Evolutionary conservation across 1,284 basidiomycete genomes (phyloP).

Genomic region (Trichosporon sp.): DNA sequence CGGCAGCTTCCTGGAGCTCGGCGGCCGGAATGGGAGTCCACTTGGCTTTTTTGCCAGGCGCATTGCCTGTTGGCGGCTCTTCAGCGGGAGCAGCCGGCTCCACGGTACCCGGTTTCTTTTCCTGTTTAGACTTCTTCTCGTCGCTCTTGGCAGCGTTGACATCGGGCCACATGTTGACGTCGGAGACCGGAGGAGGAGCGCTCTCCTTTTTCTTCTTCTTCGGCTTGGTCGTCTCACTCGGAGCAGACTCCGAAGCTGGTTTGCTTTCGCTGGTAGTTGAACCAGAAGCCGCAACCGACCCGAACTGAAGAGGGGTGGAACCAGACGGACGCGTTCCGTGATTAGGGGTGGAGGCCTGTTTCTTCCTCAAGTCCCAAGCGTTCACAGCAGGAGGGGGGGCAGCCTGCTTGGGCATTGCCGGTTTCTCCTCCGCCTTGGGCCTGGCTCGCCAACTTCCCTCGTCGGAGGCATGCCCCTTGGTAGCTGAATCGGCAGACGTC

Average conservation of each 20-base stretch:
- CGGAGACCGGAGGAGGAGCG: constrained; percentile 23
- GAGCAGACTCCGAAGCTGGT: neutral
- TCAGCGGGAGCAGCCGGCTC: constrained; percentile 22
- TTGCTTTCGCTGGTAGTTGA: neutral
- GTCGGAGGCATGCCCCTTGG: constrained; percentile 23
- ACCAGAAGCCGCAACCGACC: constrained; percentile 5
- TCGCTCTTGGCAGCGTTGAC: constrained; percentile 32
- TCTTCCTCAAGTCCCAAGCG: constrained; percentile 43
- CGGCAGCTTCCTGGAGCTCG: constrained; percentile 48
- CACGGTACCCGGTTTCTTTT: constrained; percentile 20
- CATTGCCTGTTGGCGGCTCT: constrained; percentile 12
- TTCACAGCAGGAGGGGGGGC: constrained; percentile 37
- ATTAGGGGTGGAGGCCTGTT: constrained; percentile 11
- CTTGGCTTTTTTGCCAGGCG: constrained; percentile 41
- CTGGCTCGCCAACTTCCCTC: constrained; percentile 34
- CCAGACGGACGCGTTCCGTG: neutral
- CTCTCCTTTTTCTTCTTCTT: constrained; percentile 19
- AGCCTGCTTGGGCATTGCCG: constrained; percentile 13
- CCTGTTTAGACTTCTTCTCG: constrained; percentile 30
- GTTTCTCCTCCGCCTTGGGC: constrained; percentile 20
- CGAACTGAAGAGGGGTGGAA: constrained; percentile 10
- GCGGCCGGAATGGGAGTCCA: constrained; percentile 49
- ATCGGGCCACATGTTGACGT: constrained; percentile 42
- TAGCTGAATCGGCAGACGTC: constrained; percentile 6
- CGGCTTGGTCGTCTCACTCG: constrained; percentile 11